phyloP scores from a whole-genome alignment of 768 basidiomycete genomes.

The Hypsizygus marmoreus region DNA sequence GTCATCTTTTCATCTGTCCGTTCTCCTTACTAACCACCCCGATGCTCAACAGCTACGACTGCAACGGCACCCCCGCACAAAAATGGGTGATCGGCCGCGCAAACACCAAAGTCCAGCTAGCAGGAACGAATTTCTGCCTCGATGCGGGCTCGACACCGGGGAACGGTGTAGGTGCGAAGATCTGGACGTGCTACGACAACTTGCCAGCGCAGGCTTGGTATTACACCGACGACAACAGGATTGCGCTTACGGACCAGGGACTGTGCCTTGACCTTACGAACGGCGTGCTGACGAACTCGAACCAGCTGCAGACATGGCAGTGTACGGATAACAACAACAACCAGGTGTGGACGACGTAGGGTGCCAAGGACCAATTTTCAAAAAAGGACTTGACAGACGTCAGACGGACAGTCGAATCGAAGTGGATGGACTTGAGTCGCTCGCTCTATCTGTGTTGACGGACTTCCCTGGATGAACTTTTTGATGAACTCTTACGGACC shows the following conservation, averaged over 20 bases:
- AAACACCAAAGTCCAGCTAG: conserved; percentile 27
- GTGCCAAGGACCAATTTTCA: too few relatives aligned
- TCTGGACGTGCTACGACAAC: conserved; percentile 36
- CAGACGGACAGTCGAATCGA: too few relatives aligned
- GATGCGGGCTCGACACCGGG: conserved; percentile 32
- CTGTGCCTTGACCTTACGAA: conserved; percentile 20
- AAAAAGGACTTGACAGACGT: too few relatives aligned
- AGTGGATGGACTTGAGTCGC: too few relatives aligned
- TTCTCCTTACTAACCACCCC: neutral
- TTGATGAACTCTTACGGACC: too few relatives aligned
- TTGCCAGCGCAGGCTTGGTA: conserved; percentile 36
- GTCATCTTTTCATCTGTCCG: neutral
- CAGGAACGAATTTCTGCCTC: conserved; percentile 34
- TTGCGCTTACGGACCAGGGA: conserved; percentile 23
- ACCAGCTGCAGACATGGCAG: conserved; percentile 18
- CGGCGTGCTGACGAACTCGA: conserved; percentile 13
- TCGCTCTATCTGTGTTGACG: too few relatives aligned
- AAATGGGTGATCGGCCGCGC: conserved; percentile 29
- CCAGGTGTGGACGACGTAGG: conserved; percentile 16
- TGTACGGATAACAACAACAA: conserved; percentile 18
- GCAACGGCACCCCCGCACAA: conserved; percentile 31
- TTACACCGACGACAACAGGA: conserved; percentile 26
- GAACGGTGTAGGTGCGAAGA: conserved; percentile 33
- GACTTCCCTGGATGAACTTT: too few relatives aligned
- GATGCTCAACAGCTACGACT: conserved; percentile 29